Base-by-base conservation (phyloP, 192 early-diverging fungal species). In the Chytriomyces hyalinus region DNA sequence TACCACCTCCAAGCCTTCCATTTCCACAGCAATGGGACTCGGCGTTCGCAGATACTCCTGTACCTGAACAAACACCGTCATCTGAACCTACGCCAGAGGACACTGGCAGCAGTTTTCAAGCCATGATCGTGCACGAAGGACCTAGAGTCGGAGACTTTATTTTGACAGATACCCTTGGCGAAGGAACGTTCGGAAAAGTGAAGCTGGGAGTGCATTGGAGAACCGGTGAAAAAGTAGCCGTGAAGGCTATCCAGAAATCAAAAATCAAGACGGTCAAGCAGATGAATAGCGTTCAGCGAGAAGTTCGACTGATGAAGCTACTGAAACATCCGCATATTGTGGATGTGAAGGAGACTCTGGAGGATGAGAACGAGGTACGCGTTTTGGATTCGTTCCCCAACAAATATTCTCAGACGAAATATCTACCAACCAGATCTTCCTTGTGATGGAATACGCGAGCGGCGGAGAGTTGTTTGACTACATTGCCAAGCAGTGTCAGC, bases 121-220 rank as follows among this genome's bases (percentile, higher is more conserved):
- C 24, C 26, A 49, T 68, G 36, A 15, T 26, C 70, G 17, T 22
- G 8, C 2, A n/a, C 36, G 10, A 10, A 36, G 62, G 36, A 36
- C 59, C 61, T 13, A 57, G 71, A 7, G 80, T 90, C 63, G 86
- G 87, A 17, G 80, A 89, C 61, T 90, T 88, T 70, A 82, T 90
- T 60, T 64, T 90, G 43, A 85, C 83, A 17, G 86, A 89, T 43
- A 86, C 83, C 49, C 78, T 90, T 28, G 89, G 89, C 8, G 84
- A 90, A 81, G 89, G 89, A 43, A 90, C 90, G 36, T 90, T 90
- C 79, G 89, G 88, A n/a, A 89, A 89, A 73, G 89, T 90, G 15
- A 80, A 83, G 67, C 64, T 90, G 50, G 87, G 87, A 17, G 81
- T 74, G 20, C 88, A 90, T 68, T 80, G 74, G 3, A 60, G 83